Evolutionary conservation across 768 basidiomycete genomes (phyloP).

Genomic region (Leccinum arenicola): DNA sequence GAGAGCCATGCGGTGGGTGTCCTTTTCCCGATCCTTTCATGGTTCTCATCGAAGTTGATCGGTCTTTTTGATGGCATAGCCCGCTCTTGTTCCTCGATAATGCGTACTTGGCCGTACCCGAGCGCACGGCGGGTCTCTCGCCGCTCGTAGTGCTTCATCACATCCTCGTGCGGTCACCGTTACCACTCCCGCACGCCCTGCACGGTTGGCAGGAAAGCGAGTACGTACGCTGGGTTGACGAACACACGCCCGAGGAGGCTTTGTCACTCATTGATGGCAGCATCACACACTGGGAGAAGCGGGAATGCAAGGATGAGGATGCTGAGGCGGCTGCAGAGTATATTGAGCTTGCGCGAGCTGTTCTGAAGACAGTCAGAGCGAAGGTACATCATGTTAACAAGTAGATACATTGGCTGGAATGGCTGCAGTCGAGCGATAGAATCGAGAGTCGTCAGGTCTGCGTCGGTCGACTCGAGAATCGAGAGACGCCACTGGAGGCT

Average conservation of each 20-base stretch:
- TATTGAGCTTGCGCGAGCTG: slow-evolving; percentile 61
- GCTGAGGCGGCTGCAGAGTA: slow-evolving; percentile 53
- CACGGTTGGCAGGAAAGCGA: slow-evolving; percentile 96
- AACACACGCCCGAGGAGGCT: slow-evolving; percentile 80
- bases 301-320: slow-evolving; percentile 54
- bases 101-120: slow-evolving; percentile 56
- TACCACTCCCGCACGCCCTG: slow-evolving; percentile 81
- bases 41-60: neutral
- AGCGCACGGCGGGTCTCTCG: slow-evolving; percentile 74
- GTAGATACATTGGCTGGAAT: too few relatives aligned
- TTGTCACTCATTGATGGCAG: slow-evolving; percentile 79
- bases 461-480: too few relatives aligned
- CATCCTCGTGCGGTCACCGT: slow-evolving; percentile 83
- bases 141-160: slow-evolving; percentile 89
- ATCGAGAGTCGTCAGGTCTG: too few relatives aligned
- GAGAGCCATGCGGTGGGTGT: slow-evolving; percentile 76
- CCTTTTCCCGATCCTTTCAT: neutral
- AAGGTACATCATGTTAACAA: too few relatives aligned
- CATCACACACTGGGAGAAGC: slow-evolving; percentile 75
- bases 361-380: slow-evolving; percentile 37
- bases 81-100: slow-evolving; percentile 90
- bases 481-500: too few relatives aligned
- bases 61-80: slow-evolving; percentile 35
- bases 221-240: slow-evolving; percentile 95
- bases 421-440: too few relatives aligned